Evolutionary conservation across 495 filamentous ascomycete genomes (phyloP).

Genomic region (Copromyces sp.): DNA sequence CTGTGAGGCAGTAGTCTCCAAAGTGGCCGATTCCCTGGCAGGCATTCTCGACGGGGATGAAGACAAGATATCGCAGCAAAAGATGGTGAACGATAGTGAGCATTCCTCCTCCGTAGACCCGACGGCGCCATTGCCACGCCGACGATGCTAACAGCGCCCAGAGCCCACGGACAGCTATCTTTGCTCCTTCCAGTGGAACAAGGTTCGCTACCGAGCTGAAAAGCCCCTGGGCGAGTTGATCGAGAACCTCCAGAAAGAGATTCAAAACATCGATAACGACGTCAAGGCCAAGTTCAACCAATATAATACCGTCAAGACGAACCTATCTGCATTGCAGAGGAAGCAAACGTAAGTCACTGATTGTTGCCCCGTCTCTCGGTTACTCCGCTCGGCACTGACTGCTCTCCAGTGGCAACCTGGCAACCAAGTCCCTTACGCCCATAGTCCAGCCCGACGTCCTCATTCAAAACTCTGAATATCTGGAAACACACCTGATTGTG

Average conservation of each 20-base stretch:
- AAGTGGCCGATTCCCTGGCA: slow-evolving; percentile 78
- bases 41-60: slow-evolving; percentile 74
- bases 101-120: not conserved
- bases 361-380: slow-evolving; percentile 28
- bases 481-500: slow-evolving; percentile 87
- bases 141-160: slow-evolving; percentile 22
- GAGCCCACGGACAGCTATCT: slow-evolving; percentile 92
- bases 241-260: slow-evolving; percentile 79
- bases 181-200: slow-evolving; percentile 86
- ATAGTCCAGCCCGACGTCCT: slow-evolving; percentile 70
- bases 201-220: slow-evolving; percentile 89
- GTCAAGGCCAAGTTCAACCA: slow-evolving; percentile 86
- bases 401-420: slow-evolving; percentile 68
- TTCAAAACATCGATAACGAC: slow-evolving; percentile 81
- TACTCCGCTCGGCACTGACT: slow-evolving; percentile 8
- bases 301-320: slow-evolving; percentile 83
- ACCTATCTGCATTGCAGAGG: slow-evolving; percentile 65
- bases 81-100: slow-evolving; percentile 93
- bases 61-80: slow-evolving; percentile 71
- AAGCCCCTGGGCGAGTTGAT: slow-evolving; percentile 77
- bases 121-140: not conserved
- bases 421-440: slow-evolving; percentile 83
- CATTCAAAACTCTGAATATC: slow-evolving; percentile 85
- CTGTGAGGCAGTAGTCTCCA: slow-evolving; percentile 74
- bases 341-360: slow-evolving; percentile 51